Evolutionary conservation across 2,329 filamentous ascomycete genomes (phyloP).

Genomic region (Colletotrichum sp.): DNA sequence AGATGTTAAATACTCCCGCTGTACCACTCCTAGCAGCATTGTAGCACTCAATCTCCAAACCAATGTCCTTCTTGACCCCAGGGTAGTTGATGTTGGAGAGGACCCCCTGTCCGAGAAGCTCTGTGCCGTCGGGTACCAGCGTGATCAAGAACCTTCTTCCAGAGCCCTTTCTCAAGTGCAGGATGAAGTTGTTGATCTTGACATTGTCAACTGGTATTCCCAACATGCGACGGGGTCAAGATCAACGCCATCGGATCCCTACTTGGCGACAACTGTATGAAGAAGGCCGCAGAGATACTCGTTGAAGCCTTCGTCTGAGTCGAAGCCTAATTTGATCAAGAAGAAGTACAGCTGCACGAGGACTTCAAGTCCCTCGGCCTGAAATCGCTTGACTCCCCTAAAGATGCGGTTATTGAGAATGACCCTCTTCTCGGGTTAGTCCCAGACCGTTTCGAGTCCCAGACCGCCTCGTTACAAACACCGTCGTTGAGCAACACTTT

Average conservation of each 20-base stretch:
- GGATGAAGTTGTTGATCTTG: too few species aligned
- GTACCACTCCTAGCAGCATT: too few species aligned
- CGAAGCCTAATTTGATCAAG: neutral
- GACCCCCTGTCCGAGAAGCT: neutral
- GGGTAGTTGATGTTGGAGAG: neutral
- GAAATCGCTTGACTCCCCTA: neutral
- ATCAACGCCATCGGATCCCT: neutral
- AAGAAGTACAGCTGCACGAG: neutral
- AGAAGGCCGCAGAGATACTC: neutral
- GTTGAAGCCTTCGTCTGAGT: neutral
- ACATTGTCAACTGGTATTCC: neutral
- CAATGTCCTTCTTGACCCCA: neutral
- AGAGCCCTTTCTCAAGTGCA: neutral
- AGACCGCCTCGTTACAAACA: neutral
- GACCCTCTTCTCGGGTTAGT: accelerated
- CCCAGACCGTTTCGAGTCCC: neutral
- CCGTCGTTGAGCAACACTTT: accelerated
- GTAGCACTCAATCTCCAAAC: neutral
- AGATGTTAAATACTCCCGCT: too few species aligned
- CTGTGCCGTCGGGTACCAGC: neutral
- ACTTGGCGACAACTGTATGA: neutral
- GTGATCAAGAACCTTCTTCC: neutral
- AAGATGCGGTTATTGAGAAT: neutral
- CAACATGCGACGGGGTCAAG: neutral
- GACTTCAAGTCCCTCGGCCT: neutral